Evolutionary conservation across 192 early-diverging fungal species (phyloP).

Genomic region (Backusella luteola): DNA sequence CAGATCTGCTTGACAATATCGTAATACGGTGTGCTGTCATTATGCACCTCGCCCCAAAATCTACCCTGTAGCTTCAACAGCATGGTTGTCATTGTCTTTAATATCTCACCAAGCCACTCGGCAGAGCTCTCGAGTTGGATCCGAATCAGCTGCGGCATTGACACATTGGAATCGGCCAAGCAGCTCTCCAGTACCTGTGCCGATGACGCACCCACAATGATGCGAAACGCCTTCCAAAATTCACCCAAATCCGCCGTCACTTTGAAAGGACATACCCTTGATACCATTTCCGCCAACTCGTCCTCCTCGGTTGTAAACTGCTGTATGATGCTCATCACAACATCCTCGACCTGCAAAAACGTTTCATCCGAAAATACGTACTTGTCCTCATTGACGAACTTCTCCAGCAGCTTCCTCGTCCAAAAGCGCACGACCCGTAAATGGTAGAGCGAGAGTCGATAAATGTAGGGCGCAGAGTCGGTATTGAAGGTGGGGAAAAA

Average conservation of each 20-base stretch:
- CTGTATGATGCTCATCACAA: background rate
- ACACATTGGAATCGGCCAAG: background rate
- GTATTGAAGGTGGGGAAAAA: conserved; percentile 6
- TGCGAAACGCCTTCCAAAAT: conserved; percentile 27
- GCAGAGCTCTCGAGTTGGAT: conserved; percentile 7
- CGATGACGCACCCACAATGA: background rate
- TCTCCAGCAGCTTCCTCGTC: conserved; percentile 25
- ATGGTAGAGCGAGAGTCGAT: conserved; percentile 15
- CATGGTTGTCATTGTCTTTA: conserved; percentile 17
- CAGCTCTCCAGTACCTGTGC: background rate
- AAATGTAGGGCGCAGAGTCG: background rate
- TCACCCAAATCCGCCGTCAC: conserved; percentile 15
- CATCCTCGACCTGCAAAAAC: background rate
- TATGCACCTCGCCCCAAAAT: conserved; percentile 13
- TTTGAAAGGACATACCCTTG: background rate
- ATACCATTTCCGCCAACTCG: background rate
- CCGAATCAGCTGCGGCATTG: background rate
- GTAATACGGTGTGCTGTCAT: background rate
- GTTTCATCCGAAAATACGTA: background rate
- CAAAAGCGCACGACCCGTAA: conserved; percentile 20
- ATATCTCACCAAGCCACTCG: conserved; percentile 19
- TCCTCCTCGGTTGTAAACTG: background rate
- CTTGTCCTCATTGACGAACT: background rate
- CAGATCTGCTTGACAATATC: conserved; percentile 19
- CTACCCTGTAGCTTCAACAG: conserved; percentile 11